A percentile compares a stretch with the other conserved stretches of the same genome.
Evolutionary conservation across 768 basidiomycete species (phyloP).

Genomic region (Boletellus sp.): DNA sequence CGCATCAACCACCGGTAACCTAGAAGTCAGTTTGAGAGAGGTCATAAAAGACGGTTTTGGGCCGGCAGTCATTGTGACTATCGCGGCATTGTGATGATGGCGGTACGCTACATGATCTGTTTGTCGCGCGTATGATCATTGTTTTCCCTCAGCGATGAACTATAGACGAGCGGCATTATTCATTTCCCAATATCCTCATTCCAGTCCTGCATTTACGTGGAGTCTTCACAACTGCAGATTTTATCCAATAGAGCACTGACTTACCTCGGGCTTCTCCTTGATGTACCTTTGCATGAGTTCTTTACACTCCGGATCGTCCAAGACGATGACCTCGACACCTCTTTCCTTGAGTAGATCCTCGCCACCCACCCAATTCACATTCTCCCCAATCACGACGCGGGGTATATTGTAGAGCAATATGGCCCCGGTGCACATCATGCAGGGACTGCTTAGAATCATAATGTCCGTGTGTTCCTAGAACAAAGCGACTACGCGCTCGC

Average conservation of each 20-base stretch:
- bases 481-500: conserved; percentile 1
- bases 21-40: conserved; percentile 40
- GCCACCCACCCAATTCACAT: conserved; percentile 48
- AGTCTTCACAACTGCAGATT: conserved; percentile 4
- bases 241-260: conserved; percentile 9
- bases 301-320: conserved; percentile 49
- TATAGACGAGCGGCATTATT: conserved; percentile 9
- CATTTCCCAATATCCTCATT: conserved; percentile 58
- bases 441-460: conserved; percentile 40
- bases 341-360: conserved; percentile 49
- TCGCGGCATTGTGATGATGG: conserved; percentile 25
- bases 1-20: conserved; percentile 30
- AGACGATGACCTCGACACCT: conserved; percentile 53
- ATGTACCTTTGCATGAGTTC: conserved; percentile 57
- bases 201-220: conserved; percentile 43
- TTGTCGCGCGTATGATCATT: not conserved
- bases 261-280: conserved; percentile 49
- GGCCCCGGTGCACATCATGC: conserved; percentile 64
- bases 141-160: not conserved
- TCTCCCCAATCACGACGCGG: conserved; percentile 65
- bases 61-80: conserved; percentile 29
- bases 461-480: not conserved
- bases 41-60: conserved; percentile 32
- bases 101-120: conserved; percentile 1
- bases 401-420: conserved; percentile 62